A percentile compares a stretch with the other conserved stretches of the same genome.
These are phyloP conservation scores for Anthostomella pinea DNA, from an alignment of 2,329 filamentous ascomycete genomes.

Conservation along the genomic window DNA sequence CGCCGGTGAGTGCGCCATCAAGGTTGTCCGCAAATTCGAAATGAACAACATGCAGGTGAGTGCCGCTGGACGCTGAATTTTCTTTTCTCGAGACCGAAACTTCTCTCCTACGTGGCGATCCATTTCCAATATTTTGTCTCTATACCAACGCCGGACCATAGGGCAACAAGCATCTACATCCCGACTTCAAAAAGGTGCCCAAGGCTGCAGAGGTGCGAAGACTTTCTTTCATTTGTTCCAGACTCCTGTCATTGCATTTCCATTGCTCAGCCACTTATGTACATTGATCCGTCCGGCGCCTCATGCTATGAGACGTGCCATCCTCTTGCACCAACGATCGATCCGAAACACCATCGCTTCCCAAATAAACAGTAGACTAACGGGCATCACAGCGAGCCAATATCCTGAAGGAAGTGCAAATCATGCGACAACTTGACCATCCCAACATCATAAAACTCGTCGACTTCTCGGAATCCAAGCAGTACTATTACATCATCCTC, in stretches of 20 bases:
- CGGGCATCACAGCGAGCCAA: constrained; percentile 72
- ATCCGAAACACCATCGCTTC: no score
- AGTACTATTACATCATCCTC: constrained; percentile 97
- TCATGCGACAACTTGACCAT: constrained; percentile 96
- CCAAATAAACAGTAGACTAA: no score
- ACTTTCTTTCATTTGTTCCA: constrained; percentile 36
- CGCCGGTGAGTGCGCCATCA: constrained; percentile 85
- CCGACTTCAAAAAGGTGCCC: constrained; percentile 90
- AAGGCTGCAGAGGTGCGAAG: constrained; percentile 95
- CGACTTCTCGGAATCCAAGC: constrained; percentile 87
- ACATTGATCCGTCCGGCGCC: no score
- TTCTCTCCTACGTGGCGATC: constrained; percentile 29
- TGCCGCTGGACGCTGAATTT: constrained; percentile 37
- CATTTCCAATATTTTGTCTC: constrained; percentile 25
- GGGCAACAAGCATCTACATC: constrained; percentile 90
- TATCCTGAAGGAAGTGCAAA: constrained; percentile 97
- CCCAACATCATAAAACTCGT: constrained; percentile 93
- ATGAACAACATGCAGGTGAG: constrained; percentile 99
- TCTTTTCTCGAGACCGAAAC: constrained; percentile 22
- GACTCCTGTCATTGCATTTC: constrained; percentile 10
- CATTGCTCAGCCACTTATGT: constrained; percentile 18
- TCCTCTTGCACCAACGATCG: no score
- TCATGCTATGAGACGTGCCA: no score
- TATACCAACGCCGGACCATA: constrained; percentile 61
- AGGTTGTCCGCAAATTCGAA: constrained; percentile 97